Evolutionary conservation across 2,329 filamentous ascomycete species (phyloP), one percentile per base, ranked within the genome.

Genomic region (Cladosporium colombiae): DNA sequence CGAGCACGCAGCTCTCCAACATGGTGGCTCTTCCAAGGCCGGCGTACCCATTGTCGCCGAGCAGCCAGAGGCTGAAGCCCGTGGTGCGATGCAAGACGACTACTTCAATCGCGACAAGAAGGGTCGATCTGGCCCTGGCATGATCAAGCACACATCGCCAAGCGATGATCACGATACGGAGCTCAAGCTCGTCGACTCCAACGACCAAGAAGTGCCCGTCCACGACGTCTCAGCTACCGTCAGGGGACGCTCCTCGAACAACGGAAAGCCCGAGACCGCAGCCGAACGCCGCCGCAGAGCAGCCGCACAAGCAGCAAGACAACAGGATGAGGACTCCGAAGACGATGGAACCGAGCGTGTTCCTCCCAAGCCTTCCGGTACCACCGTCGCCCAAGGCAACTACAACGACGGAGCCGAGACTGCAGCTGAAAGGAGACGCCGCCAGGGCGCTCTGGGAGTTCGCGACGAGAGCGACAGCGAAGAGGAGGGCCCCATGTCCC

Each of bases 371-470:
- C 23, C 33, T 14, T 29, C 52, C 13, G 58, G 65, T 14, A 25
- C 29, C 8, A 8, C 18, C n/a, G 6, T 37, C 21, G 4, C 23
- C 14, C 65, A 67, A 10, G 65, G 71, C 37, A 68, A 70, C 3
- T 65, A 69, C 27, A 61, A 68, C 21, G 82, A 84, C 27, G 67
- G 61, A 1, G 81, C 81, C 37, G 91, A 93, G 78, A 93, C 90
- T 0, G 88, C 90, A 0, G 91, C 91, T 0, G 91, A 94, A 77
- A 83, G 89, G 65, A 84, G 90, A 49, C 83, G 91, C 62, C 85
- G 91, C 71, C 87, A 92, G 71, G 90, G 90, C 1, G 91, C 91
- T 1, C 79, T 94, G 1, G 90, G 91, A 11, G 81, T 90, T 67
- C 78, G 80, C 18, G 74, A 76, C 13, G 67, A 72, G 8, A 77